Evolutionary conservation across 164 flowering plant genomes (phyloP).

Genomic region (Macadamia tetraphylla): DNA sequence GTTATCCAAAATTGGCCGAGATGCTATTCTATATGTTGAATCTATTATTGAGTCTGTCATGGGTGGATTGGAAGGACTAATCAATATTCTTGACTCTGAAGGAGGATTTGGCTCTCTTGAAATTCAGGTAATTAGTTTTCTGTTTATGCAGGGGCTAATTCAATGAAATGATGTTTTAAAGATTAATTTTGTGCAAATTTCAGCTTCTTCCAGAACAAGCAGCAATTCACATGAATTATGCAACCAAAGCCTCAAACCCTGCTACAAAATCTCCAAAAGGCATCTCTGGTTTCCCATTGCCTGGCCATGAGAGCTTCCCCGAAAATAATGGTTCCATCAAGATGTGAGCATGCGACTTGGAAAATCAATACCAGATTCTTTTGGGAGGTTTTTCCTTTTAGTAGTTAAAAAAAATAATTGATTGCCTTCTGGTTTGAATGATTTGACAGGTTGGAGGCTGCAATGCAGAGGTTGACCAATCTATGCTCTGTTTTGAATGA

Average conservation of each 20-base stretch:
- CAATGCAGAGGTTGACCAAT: constrained; percentile 94
- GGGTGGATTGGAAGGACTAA: constrained; percentile 98
- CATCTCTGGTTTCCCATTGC: constrained; percentile 53
- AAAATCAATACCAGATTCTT: constrained; percentile 3
- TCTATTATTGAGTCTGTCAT: constrained; percentile 95
- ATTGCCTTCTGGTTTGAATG: constrained; percentile 7
- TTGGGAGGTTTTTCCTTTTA: not conserved
- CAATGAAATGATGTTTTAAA: constrained; percentile 1
- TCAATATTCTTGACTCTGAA: constrained; percentile 95
- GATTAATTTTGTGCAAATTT: constrained; percentile 23
- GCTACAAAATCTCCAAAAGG: constrained; percentile 68
- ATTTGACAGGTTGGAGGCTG: constrained; percentile 93
- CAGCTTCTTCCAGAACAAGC: constrained; percentile 99
- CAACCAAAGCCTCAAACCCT: constrained; percentile 59
- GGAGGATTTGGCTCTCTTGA: constrained; percentile 97
- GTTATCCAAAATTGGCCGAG: constrained; percentile 93
- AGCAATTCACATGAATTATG: constrained; percentile 72
- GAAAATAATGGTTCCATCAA: constrained; percentile 75
- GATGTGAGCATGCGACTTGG: constrained; percentile 48
- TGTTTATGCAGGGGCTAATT: constrained; percentile 11
- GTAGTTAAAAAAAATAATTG: constrained; percentile 1
- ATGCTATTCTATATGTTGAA: constrained; percentile 93
- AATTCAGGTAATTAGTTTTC: constrained; percentile 56
- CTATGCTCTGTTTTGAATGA: constrained; percentile 92
- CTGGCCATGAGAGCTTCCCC: constrained; percentile 95